Conservation (phyloP, 1,284 basidiomycete species). For the Austropuccinia psidii region DNA sequence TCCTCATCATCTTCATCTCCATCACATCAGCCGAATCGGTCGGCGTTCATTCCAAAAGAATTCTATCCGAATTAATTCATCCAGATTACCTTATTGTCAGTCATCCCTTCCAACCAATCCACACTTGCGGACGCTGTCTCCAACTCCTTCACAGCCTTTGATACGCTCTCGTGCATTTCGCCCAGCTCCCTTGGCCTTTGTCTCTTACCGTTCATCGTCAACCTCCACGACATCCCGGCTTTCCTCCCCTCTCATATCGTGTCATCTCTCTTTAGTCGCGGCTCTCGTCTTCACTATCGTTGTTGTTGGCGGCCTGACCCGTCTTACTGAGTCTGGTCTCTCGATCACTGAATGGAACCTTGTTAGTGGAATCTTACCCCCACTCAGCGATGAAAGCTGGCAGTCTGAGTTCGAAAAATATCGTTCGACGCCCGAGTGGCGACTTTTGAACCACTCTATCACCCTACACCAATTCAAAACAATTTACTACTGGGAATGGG, state of each 20-base stretch:
- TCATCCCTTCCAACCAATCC: too few species aligned
- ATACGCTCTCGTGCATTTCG: too few species aligned
- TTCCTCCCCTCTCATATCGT: constrained; percentile 56
- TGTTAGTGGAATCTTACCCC: constrained; percentile 80
- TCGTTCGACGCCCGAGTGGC: constrained; percentile 86
- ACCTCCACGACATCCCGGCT: too few species aligned
- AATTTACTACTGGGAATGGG: constrained; percentile 99
- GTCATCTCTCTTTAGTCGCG: constrained; percentile 76
- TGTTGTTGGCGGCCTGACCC: constrained; percentile 90
- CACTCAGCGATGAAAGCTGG: constrained; percentile 71
- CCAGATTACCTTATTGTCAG: too few species aligned
- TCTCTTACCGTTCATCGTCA: too few species aligned
- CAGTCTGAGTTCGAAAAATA: constrained; percentile 88
- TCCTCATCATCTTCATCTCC: too few species aligned
- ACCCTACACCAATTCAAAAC: constrained; percentile 83
- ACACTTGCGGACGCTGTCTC: too few species aligned
- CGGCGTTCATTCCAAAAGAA: too few species aligned
- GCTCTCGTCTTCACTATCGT: constrained; percentile 82
- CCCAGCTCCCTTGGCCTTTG: too few species aligned
- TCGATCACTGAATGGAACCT: constrained; percentile 98
- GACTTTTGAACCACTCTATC: constrained; percentile 78
- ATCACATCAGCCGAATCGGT: too few species aligned
- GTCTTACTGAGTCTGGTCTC: constrained; percentile 92
- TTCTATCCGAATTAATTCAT: too few species aligned
- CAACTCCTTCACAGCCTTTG: too few species aligned